Evolutionary conservation across 1,284 basidiomycete species (phyloP).

Genomic region (Singerocomus inundabilis): DNA sequence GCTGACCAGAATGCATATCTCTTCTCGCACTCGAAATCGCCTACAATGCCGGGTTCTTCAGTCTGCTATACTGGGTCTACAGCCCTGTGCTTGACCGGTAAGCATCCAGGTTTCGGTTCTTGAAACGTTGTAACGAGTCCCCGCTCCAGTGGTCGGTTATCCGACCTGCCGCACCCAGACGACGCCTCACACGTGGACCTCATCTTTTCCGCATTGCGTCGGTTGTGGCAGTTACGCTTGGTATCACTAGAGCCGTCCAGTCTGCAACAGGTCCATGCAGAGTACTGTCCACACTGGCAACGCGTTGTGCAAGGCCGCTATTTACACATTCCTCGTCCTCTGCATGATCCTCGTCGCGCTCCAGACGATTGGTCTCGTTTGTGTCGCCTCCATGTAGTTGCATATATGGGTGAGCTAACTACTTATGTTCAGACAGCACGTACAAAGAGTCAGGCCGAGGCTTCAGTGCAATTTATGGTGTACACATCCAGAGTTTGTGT

Average conservation of each 20-base stretch:
- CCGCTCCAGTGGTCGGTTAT: conserved; percentile 20
- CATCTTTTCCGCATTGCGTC: conserved; percentile 36
- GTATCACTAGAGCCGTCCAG: conserved; percentile 37
- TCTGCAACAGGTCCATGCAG: conserved; percentile 12
- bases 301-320: conserved; percentile 36
- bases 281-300: conserved; percentile 20
- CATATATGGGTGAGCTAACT: conserved; percentile 2
- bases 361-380: conserved; percentile 37
- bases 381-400: conserved; percentile 5
- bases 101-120: background rate
- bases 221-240: conserved; percentile 37
- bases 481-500: conserved; percentile 33
- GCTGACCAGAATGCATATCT: conserved; percentile 24
- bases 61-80: conserved; percentile 36
- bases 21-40: conserved; percentile 30
- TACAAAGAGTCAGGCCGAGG: conserved; percentile 17
- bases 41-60: conserved; percentile 38
- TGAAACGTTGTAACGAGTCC: background rate
- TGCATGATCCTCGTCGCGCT: conserved; percentile 37
- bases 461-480: conserved; percentile 36
- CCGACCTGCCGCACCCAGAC: conserved; percentile 19
- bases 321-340: conserved; percentile 46
- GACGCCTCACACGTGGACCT: conserved; percentile 33
- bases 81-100: conserved; percentile 36
- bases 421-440: conserved; percentile 17